Evolutionary conservation across 495 filamentous ascomycete species (phyloP).

Genomic region (Penicillium mononematosum): DNA sequence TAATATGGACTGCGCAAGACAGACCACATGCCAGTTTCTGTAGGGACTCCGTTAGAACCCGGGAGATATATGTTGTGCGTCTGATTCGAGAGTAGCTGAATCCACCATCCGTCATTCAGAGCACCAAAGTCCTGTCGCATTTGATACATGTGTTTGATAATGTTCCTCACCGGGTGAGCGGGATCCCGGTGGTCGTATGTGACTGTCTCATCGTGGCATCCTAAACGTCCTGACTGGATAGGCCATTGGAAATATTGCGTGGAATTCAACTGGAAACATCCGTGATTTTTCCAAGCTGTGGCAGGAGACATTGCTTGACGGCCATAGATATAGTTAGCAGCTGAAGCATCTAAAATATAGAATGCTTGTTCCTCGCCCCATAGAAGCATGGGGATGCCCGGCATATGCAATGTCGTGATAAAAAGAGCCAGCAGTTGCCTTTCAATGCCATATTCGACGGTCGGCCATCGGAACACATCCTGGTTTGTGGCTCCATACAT

Average conservation of each 20-base stretch:
- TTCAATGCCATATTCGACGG: slow-evolving; percentile 61
- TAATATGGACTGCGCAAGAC: slow-evolving; percentile 52
- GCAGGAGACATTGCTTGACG: slow-evolving; percentile 65
- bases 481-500: slow-evolving; percentile 71
- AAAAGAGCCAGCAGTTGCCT: slow-evolving; percentile 61
- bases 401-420: slow-evolving; percentile 63
- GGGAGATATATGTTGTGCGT: slow-evolving; percentile 52
- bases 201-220: slow-evolving; percentile 58
- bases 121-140: slow-evolving; percentile 59
- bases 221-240: slow-evolving; percentile 51
- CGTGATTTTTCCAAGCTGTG: slow-evolving; percentile 68
- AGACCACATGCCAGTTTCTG: slow-evolving; percentile 69
- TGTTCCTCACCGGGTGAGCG: slow-evolving; percentile 63
- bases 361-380: slow-evolving; percentile 74
- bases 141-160: slow-evolving; percentile 66
- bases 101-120: slow-evolving; percentile 62
- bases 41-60: slow-evolving; percentile 53
- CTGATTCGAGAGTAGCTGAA: slow-evolving; percentile 61
- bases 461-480: slow-evolving; percentile 74
- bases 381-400: slow-evolving; percentile 62
- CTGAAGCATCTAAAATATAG: slow-evolving; percentile 66
- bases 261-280: slow-evolving; percentile 59
- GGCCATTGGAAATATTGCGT: slow-evolving; percentile 61
- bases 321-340: slow-evolving; percentile 68
- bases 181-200: slow-evolving; percentile 70